Conservation (phyloP, 2,329 filamentous ascomycete genomes). For the Penicillium aurantiogriseum region DNA sequence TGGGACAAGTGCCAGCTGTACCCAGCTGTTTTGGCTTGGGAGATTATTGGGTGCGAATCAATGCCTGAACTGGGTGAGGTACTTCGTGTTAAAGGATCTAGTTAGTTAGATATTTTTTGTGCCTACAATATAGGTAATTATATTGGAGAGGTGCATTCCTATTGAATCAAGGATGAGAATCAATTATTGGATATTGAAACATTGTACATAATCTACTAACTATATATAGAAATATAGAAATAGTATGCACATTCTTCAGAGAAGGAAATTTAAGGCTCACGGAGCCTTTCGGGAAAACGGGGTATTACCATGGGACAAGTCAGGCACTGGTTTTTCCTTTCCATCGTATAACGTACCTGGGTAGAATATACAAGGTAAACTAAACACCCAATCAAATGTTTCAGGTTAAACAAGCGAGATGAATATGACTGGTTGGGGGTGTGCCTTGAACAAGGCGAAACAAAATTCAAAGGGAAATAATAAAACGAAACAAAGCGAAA, state of each 20-base stretch:
- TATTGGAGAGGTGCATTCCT: not conserved
- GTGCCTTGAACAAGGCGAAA: conserved; percentile 1
- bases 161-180: not conserved
- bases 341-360: not conserved
- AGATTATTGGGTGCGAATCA: conserved; percentile 3
- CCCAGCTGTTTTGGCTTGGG: not conserved
- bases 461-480: not conserved
- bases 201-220: not conserved
- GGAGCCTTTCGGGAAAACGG: conserved; percentile 7
- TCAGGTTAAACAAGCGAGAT: not conserved
- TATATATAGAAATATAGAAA: not conserved
- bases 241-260: not conserved
- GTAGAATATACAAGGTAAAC: not conserved
- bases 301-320: not conserved
- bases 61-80: not conserved
- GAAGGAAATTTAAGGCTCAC: conserved; percentile 6
- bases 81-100: not conserved
- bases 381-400: not conserved
- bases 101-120: not conserved
- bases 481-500: not conserved
- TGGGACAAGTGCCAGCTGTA: conserved; percentile 10
- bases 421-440: not conserved
- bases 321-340: not conserved
- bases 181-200: not conserved
- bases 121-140: not conserved